These are phyloP conservation scores for Solanum ahanhuiri DNA, from an alignment of 257 asterid genomes.

Conservation along the genomic window DNA sequence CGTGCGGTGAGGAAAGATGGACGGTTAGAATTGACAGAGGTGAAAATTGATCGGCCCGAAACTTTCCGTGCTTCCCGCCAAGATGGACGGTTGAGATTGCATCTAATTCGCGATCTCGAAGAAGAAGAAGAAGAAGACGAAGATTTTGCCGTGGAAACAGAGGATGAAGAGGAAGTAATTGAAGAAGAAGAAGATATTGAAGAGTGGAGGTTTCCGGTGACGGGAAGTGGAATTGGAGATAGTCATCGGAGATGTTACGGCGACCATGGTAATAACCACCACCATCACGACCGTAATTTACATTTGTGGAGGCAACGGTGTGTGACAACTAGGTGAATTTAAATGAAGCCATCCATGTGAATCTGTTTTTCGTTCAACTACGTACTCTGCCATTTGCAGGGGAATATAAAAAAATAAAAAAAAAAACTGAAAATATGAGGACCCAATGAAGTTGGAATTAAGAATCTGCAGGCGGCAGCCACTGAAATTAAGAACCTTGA, in stretches of 20 bases:
- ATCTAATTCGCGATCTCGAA: not conserved
- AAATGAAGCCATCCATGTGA: not conserved
- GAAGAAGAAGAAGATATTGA: not conserved
- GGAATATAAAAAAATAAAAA: not conserved
- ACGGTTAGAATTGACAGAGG: conserved; percentile 18
- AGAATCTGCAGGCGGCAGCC: not conserved
- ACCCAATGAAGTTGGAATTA: not conserved
- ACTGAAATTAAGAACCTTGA: not conserved
- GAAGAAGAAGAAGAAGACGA: not conserved
- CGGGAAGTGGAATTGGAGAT: conserved; percentile 1
- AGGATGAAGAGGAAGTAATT: not conserved
- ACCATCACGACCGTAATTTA: not conserved
- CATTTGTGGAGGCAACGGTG: conserved; percentile 18
- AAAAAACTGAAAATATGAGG: not conserved
- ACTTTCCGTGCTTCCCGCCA: conserved; percentile 14
- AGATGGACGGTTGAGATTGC: conserved; percentile 30
- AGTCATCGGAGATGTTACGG: conserved; percentile 11
- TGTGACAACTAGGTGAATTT: conserved; percentile 12
- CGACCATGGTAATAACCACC: not conserved
- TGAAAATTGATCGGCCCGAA: conserved; percentile 10
- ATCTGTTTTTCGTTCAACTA: not conserved
- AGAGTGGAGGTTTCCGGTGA: conserved; percentile 10
- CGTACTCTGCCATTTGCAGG: not conserved
- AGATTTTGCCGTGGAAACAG: not conserved
- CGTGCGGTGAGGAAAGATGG: conserved; percentile 27